Evolutionary conservation across 2,329 filamentous ascomycete species (phyloP), one percentile per base, ranked within the genome.

Genomic region (Pseudocercospora crystallina): DNA sequence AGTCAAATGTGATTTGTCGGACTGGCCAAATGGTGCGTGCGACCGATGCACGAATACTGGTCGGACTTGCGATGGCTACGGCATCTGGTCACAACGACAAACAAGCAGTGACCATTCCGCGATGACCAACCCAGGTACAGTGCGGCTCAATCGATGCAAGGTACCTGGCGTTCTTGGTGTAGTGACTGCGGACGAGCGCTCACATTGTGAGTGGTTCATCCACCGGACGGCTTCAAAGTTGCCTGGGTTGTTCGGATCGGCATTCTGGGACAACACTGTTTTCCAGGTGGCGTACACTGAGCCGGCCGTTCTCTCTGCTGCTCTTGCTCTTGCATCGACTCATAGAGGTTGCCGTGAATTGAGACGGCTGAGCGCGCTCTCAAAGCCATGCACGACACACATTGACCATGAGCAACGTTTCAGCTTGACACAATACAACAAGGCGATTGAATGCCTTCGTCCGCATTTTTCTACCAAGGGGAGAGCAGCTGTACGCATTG

Each of bases 31-130:
- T 29, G 20, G 20, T 26, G 20, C 20, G 4, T 41, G 39, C 39
- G 13, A 30, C 26, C 15, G 15, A 10, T 41, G 20, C 39, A 29
- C 31, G 1, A 13, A 20, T 9, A 41, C 39, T n/a, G 39, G 39
- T 29, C 26, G 39, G 12, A 41, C 15, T 13, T 41, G 39, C 31
- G 39, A 41, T 26, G 39, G 39, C 20, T 41, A 41, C n/a, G 39
- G 39, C 10, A 41, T 41, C 15, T 31, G 39, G 20, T 41, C 39
- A 20, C 20, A 26, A 7, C 20, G 7, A 26, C 3, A 4, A 26
- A 26, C 20, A 26, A 26, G 20, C 7, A 26, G 7, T 26, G 20
- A 26, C 20, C 20, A 26, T 26, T 7, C 20, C 20, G 20, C 20
- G 4, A 26, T 26, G 20, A 26, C 7, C 20, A 26, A 26, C 3